Evolutionary conservation across 352 stramenopile species (phyloP).

Genomic region (Globisporangium spinosum): DNA sequence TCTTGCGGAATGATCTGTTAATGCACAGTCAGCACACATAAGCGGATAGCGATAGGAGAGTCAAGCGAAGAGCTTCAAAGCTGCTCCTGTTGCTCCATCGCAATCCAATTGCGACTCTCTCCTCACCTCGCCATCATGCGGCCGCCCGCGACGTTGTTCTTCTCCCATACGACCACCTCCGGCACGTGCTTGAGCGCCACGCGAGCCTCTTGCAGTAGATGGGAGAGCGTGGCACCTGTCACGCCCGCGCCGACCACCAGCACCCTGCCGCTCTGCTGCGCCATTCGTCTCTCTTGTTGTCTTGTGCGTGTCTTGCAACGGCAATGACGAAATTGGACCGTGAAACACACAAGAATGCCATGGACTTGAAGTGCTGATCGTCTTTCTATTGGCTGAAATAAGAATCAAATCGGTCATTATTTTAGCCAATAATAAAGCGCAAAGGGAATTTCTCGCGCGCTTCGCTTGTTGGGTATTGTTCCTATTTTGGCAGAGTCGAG

Average conservation of each 20-base stretch:
- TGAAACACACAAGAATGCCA: slow-evolving; percentile 4
- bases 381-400: slow-evolving; percentile 1
- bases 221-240: slow-evolving; percentile 48
- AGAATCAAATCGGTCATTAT: not conserved
- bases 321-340: not conserved
- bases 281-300: not conserved
- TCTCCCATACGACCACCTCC: slow-evolving; percentile 63
- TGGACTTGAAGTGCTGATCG: not conserved
- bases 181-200: slow-evolving; percentile 11
- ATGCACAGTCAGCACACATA: not conserved
- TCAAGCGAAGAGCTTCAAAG: slow-evolving; percentile 5
- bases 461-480: slow-evolving; percentile 6
- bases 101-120: not conserved
- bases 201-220: slow-evolving; percentile 43
- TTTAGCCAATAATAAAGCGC: not conserved
- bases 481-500: not conserved
- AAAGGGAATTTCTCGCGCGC: not conserved
- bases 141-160: slow-evolving; percentile 62
- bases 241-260: slow-evolving; percentile 62
- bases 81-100: not conserved
- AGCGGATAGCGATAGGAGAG: not conserved
- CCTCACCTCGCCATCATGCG: slow-evolving; percentile 61
- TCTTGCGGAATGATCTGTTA: slow-evolving; percentile 48
- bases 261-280: slow-evolving; percentile 34
- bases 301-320: not conserved